Percentiles rank a stretch among this genome's conserved stretches.
Evolutionary conservation across 1,139 yeast genomes (phyloP).

Genomic region (Kodamaea plutei): DNA sequence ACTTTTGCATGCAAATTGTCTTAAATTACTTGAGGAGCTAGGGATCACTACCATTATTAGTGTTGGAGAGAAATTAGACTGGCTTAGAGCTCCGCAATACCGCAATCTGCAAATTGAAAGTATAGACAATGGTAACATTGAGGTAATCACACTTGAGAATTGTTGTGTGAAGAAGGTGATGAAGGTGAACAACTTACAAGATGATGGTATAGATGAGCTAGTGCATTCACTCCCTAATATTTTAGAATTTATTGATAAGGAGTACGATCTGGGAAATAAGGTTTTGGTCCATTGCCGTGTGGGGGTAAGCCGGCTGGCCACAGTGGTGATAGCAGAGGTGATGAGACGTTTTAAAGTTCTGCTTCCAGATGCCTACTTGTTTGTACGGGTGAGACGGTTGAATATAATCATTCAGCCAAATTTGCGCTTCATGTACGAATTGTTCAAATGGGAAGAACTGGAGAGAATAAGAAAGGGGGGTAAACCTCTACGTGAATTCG

Average conservation of each 20-base stretch:
- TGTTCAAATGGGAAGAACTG: slow-evolving; percentile 47
- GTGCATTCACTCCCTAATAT: slow-evolving; percentile 32
- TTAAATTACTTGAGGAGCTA: slow-evolving; percentile 56
- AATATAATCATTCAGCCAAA: slow-evolving; percentile 49
- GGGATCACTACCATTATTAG: slow-evolving; percentile 77
- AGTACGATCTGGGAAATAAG: slow-evolving; percentile 28
- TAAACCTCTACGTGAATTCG: slow-evolving; percentile 55
- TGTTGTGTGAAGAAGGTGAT: slow-evolving; percentile 30
- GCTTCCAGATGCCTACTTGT: slow-evolving; percentile 42
- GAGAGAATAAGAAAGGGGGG: slow-evolving; percentile 18
- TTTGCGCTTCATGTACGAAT: slow-evolving; percentile 45
- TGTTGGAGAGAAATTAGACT: slow-evolving; percentile 79
- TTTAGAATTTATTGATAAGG: slow-evolving; percentile 34
- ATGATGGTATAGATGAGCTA: slow-evolving; percentile 46
- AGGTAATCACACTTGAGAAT: slow-evolving; percentile 17
- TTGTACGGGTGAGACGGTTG: slow-evolving; percentile 43
- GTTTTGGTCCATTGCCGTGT: slow-evolving; percentile 47
- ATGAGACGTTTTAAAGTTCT: slow-evolving; percentile 37
- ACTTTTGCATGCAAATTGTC: slow-evolving; percentile 72
- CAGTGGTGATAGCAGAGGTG: slow-evolving; percentile 48
- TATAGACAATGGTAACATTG: slow-evolving; percentile 30
- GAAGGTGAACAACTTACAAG: slow-evolving; percentile 45
- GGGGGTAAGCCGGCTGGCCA: slow-evolving; percentile 49
- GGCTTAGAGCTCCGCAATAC: slow-evolving; percentile 43
- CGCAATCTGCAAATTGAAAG: slow-evolving; percentile 24